Evolutionary conservation across 768 basidiomycete genomes (phyloP).

Genomic region (Pleurotus pulmonarius): DNA sequence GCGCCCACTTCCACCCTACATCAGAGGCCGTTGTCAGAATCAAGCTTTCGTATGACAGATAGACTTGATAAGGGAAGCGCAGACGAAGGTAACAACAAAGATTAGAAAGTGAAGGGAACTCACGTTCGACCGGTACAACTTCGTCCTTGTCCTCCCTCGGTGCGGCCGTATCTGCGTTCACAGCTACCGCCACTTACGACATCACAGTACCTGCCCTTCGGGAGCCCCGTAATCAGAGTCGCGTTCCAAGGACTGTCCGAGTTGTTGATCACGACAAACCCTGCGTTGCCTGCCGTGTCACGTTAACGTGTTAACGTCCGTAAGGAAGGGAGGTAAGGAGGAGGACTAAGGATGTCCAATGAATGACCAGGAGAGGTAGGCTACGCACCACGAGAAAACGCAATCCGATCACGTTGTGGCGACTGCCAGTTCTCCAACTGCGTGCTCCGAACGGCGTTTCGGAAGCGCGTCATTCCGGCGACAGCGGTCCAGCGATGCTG

Average conservation of each 20-base stretch:
- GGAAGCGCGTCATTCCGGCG: conserved; percentile 62
- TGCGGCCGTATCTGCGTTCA: no score
- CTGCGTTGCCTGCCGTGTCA: conserved; percentile 26
- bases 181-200: conserved; percentile 31
- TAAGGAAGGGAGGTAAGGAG: background rate
- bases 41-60: no score
- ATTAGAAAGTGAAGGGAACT: no score
- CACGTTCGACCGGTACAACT: no score
- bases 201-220: conserved; percentile 46
- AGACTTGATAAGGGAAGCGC: no score
- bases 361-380: background rate
- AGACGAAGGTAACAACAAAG: no score
- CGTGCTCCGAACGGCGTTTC: conserved; percentile 47
- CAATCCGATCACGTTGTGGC: conserved; percentile 32
- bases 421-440: conserved; percentile 36
- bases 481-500: conserved; percentile 61
- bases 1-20: no score
- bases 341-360: background rate
- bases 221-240: conserved; percentile 40
- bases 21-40: no score
- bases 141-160: no score
- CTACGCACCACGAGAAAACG: conserved; percentile 41
- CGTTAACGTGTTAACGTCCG: background rate
- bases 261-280: conserved; percentile 53
- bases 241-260: conserved; percentile 35